Conservation (phyloP, 129 eudicot genomes). For the Artemisia tridentata region DNA sequence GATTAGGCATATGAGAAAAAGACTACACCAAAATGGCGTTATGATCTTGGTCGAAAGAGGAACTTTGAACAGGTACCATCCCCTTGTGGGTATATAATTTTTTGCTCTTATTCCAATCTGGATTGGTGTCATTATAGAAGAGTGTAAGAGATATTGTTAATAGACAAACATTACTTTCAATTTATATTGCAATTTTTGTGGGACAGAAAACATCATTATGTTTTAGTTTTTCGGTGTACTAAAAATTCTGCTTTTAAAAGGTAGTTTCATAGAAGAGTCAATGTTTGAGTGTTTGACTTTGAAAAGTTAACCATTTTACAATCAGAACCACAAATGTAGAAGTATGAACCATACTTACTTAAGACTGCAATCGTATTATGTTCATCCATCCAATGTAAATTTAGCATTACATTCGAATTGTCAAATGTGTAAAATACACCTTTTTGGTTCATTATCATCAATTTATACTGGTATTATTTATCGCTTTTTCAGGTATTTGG, state of each 20-base stretch:
- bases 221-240: not conserved
- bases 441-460: not conserved
- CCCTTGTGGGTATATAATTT: slow-evolving; percentile 18
- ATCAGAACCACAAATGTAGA: not conserved
- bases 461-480: not conserved
- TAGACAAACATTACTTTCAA: slow-evolving; percentile 14
- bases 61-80: slow-evolving; percentile 86
- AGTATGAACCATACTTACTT: not conserved
- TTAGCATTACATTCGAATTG: not conserved
- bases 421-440: not conserved
- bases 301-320: not conserved
- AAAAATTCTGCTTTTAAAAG: not conserved
- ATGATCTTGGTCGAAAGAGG: slow-evolving; percentile 91
- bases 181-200: not conserved
- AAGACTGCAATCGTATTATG: not conserved
- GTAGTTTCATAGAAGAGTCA: not conserved
- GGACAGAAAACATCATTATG: not conserved
- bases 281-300: not conserved
- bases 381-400: not conserved
- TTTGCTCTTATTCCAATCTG: not conserved
- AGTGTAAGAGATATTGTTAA: not conserved
- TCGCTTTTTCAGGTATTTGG: slow-evolving; percentile 69
- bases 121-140: not conserved
- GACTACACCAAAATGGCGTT: slow-evolving; percentile 92
- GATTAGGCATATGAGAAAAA: slow-evolving; percentile 94